Evolutionary conservation across 1,284 basidiomycete genomes (phyloP).

Genomic region (Sanghuangporus baumii): DNA sequence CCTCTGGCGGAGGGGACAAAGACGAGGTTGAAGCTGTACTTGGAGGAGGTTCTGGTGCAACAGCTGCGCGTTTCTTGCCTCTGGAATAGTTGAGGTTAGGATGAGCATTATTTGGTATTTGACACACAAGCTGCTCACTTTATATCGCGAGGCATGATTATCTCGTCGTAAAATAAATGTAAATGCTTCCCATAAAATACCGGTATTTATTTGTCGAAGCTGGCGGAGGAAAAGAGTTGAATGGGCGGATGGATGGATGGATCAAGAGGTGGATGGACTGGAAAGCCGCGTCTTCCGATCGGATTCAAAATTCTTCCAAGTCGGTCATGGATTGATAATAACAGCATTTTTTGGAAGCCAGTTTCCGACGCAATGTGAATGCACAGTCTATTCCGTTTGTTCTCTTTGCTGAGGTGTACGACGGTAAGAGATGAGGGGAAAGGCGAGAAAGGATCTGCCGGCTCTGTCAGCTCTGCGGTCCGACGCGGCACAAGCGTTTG

Average conservation of each 20-base stretch:
- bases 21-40: slow-evolving; percentile 21
- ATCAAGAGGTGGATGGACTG: background rate
- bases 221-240: background rate
- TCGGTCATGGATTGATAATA: background rate
- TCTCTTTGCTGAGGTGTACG: too few species aligned
- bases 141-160: slow-evolving; percentile 1
- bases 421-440: background rate
- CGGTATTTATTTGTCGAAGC: background rate
- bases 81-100: slow-evolving; percentile 14
- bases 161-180: background rate
- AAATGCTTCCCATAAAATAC: background rate
- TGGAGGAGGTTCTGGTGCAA: slow-evolving; percentile 6
- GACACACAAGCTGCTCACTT: background rate
- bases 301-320: background rate
- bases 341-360: background rate
- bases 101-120: background rate
- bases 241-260: slow-evolving; percentile 13
- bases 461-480: background rate
- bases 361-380: too few species aligned
- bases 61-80: slow-evolving; percentile 24
- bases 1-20: slow-evolving; percentile 27
- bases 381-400: too few species aligned
- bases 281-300: background rate
- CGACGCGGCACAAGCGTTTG: background rate
- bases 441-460: background rate